Evolutionary conservation across 768 basidiomycete genomes (phyloP), one percentile per base, ranked within the genome.

Genomic region (Boletus vermiculosoides): DNA sequence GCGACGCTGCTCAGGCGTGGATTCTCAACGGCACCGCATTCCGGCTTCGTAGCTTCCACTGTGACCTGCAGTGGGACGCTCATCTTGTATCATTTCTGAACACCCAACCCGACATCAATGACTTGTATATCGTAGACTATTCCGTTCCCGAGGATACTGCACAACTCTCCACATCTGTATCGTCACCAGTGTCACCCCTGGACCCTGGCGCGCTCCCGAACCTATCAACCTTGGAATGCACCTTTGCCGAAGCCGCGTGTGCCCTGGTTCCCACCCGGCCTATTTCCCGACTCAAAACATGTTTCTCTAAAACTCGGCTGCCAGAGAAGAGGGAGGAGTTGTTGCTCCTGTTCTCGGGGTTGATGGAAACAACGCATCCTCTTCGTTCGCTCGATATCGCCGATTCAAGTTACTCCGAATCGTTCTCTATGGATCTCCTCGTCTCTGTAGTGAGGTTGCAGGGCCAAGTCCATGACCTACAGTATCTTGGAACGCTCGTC

Each of bases 51-150:
- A 76, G 74, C 18, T 85, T 88, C 57, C 82, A 83, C 60, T 86
- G 84, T 64, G 87, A 88, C 65, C 75, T 88, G 42, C 77, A 80
- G 57, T 88, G 87, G 87, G 84, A 87, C 63, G 56, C 59, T 16
- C 64, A 78, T 57, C 81, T 88, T 33, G 73, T 81, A 42, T 66
- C 73, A 34, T 71, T 66, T 52, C 57, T 63, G 52, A 74, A 58
- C 44, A 51, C 46, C n/a, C 67, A 70, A 34, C 33, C 66, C 40
- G 61, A 61, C 52, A 58, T 70, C 46, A 28, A 66, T n/a, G 61
- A 67, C 63, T 58, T 68, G 18, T 75, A 74, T 57, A 69, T 74
- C 57, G 56, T 66, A 45, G 77, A 78, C 61, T 77, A 71, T 60
- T 60, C 60, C 13, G 58, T 61, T 59, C 25, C 55, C 41, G 58